These are phyloP conservation scores for Beauveria sp. DNA, from an alignment of 2,329 filamentous ascomycete species.

Conservation along the genomic window DNA sequence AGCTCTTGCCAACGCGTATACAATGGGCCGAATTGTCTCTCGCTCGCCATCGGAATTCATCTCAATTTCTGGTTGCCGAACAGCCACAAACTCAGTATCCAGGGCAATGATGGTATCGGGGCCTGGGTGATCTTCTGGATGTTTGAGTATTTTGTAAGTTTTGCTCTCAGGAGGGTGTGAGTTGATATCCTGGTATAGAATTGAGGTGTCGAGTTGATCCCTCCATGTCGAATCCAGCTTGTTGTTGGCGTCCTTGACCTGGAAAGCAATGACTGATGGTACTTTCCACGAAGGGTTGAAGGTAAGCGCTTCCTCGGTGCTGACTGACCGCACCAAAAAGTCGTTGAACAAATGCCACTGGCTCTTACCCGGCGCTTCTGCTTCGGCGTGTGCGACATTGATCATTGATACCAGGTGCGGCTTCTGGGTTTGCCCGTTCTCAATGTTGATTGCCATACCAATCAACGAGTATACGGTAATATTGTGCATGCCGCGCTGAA, in stretches of 20 bases:
- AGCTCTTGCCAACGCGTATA: conserved; percentile 85
- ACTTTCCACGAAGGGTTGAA: conserved; percentile 92
- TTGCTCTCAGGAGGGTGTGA: conserved; percentile 31
- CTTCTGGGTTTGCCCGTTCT: conserved; percentile 76
- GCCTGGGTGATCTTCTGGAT: conserved; percentile 55
- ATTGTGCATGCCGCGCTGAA: conserved; percentile 70
- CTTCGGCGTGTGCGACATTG: conserved; percentile 66
- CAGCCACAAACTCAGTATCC: conserved; percentile 92
- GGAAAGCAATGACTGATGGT: conserved; percentile 80
- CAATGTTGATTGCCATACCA: conserved; percentile 83
- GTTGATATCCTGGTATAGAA: conserved; percentile 68
- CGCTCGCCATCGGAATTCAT: conserved; percentile 91
- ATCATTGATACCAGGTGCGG: conserved; percentile 87
- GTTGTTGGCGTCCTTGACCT: conserved; percentile 74
- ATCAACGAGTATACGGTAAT: conserved; percentile 88
- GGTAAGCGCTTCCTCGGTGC: conserved; percentile 73
- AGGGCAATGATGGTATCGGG: conserved; percentile 74
- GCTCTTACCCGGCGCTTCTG: conserved; percentile 49
- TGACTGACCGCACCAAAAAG: conserved; percentile 79
- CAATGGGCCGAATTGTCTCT: conserved; percentile 84
- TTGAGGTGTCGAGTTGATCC: conserved; percentile 69
- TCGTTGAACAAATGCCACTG: conserved; percentile 98
- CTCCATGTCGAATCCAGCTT: conserved; percentile 83
- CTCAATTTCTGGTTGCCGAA: conserved; percentile 89
- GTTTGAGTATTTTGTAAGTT: conserved; percentile 53